These are phyloP conservation scores for Bremia lactucae DNA, from an alignment of 352 stramenopile species.

Conservation along the genomic window DNA sequence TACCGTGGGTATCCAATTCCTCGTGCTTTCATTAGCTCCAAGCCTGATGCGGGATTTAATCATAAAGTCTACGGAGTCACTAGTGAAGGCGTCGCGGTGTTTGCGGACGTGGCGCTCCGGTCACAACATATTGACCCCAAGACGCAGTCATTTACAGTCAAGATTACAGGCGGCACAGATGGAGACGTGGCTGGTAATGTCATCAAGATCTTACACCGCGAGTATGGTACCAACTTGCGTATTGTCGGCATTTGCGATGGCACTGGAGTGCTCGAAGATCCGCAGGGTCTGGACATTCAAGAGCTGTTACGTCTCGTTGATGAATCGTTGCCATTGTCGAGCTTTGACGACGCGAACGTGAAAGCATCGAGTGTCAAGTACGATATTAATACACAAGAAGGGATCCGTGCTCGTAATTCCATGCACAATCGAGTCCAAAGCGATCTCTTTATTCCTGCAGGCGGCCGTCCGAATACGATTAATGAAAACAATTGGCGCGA, in stretches of 20 bases:
- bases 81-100: conserved; percentile 73
- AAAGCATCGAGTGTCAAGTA: conserved; percentile 60
- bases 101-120: conserved; percentile 61
- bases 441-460: conserved; percentile 77
- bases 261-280: conserved; percentile 91
- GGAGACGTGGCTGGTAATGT: conserved; percentile 96
- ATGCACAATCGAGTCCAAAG: conserved; percentile 94
- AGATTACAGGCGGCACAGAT: conserved; percentile 92
- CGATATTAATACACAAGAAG: conserved; percentile 59
- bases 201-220: conserved; percentile 94
- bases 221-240: conserved; percentile 90
- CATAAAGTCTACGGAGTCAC: conserved; percentile 84
- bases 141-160: conserved; percentile 65
- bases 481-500: conserved; percentile 82
- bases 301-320: conserved; percentile 92
- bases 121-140: conserved; percentile 71
- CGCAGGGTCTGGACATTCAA: conserved; percentile 87
- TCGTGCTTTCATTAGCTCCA: conserved; percentile 79
- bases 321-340: conserved; percentile 82
- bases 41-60: conserved; percentile 76
- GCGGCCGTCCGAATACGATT: conserved; percentile 74
- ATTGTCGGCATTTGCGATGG: conserved; percentile 89
- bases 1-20: conserved; percentile 72
- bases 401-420: conserved; percentile 92
- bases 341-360: conserved; percentile 48